Conservation (phyloP, 140 eudicot genomes). For the Erigeron philadelphicus region DNA sequence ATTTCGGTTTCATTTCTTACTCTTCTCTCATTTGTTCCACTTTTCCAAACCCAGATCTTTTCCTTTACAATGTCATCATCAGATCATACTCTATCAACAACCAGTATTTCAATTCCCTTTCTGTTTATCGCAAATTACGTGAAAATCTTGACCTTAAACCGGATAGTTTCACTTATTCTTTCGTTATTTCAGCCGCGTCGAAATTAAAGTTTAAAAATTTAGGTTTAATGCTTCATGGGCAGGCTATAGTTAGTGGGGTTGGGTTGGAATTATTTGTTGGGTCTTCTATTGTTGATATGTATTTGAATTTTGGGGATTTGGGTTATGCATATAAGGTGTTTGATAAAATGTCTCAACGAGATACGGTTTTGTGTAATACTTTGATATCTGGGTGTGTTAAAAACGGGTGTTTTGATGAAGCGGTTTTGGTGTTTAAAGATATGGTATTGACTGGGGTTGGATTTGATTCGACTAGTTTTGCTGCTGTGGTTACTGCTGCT, state of each 20-base stretch:
- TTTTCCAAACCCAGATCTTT: constrained; percentile 56
- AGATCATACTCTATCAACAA: constrained; percentile 40
- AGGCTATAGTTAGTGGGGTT: constrained; percentile 53
- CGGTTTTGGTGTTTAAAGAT: constrained; percentile 42
- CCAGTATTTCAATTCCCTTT: constrained; percentile 33
- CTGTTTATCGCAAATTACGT: constrained; percentile 38
- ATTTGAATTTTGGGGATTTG: constrained; percentile 38
- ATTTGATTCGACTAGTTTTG: constrained; percentile 72
- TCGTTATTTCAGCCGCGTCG: constrained; percentile 50
- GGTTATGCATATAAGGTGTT: constrained; percentile 71
- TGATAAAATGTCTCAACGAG: constrained; percentile 56
- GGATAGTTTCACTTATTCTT: constrained; percentile 56
- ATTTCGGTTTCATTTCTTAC: constrained; percentile 40
- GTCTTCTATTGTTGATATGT: constrained; percentile 67
- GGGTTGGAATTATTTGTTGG: constrained; percentile 68
- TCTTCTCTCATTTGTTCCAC: constrained; percentile 51
- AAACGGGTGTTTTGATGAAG: constrained; percentile 47
- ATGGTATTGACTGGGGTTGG: constrained; percentile 40
- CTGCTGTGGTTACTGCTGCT: constrained; percentile 62
- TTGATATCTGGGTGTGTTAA: constrained; percentile 71
- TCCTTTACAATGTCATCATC: constrained; percentile 72
- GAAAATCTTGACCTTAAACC: constrained; percentile 35
- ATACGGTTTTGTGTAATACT: constrained; percentile 80
- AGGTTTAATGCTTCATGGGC: constrained; percentile 58
- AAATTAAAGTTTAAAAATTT: constrained; percentile 23